Base-by-base conservation (phyloP, 768 basidiomycete species). In the Mrakia frigida region DNA sequence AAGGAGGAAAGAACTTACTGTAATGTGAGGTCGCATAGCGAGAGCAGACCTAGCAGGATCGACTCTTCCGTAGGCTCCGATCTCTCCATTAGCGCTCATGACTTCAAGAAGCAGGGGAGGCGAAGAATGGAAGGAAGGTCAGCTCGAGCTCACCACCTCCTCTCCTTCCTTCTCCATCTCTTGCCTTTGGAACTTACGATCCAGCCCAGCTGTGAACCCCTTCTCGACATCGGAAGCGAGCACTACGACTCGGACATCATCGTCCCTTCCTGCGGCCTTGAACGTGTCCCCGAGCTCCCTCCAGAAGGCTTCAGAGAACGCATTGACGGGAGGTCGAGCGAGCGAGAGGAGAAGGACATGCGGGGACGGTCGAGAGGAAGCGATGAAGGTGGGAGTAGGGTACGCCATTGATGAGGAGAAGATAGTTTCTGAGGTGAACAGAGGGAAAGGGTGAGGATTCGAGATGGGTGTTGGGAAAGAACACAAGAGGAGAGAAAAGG, bases 171-270 rank as follows among this genome's bases (percentile, higher is more conserved):
- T 61, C n/a, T 76, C 76, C 14, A 77, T 79, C 7, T 25, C 65
- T 46, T 46, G 5, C 7, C 7, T 13, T 31, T 31, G 18, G 50
- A 16, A 80, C 87, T 78, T 79, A 92, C 93, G 81, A 81, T 96
- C 94, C 9, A 96, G 82, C 0, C 94, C 94, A 1, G 92, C 93
- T 0, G 90, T 91, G 82, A 93, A 96, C 6, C 88, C 82, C 81
- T 91, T 92, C 0, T 89, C 88, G 3, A 90, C 81, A 2, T 84
- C 85, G 0, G 92, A 93, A 0, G 90, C 88, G 0, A 96, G 83
- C 0, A 96, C 91, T 7, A 92, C 86, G 3, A 85, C 90, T 25
- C 91, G 87, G 1, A 93, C 87, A 41, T 89, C 88, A 71, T 60
- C 46, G 53, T 33, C 33, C 14, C 21, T 16, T 35, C 59, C 52